Conservation (phyloP, 495 filamentous ascomycete genomes). For the Lepraria neglecta region DNA sequence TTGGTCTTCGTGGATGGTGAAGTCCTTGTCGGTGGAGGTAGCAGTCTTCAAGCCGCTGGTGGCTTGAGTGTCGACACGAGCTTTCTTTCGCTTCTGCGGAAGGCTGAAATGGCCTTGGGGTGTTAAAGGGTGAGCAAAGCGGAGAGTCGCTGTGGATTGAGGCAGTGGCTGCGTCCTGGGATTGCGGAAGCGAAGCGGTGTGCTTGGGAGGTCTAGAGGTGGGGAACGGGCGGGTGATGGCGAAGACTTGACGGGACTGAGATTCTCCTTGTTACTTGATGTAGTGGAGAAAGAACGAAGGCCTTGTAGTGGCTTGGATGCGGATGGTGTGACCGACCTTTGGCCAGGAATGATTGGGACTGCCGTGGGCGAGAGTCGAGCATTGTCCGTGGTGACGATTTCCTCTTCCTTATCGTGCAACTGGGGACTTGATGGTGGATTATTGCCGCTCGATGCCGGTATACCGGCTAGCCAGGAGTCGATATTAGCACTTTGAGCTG, state of each 20-base stretch:
- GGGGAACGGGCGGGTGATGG: not conserved
- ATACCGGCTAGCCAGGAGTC: constrained; percentile 12
- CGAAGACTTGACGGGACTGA: constrained; percentile 5
- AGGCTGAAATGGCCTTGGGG: constrained; percentile 15
- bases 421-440: not conserved
- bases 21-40: not conserved
- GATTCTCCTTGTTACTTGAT: constrained; percentile 24
- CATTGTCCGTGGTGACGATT: not conserved
- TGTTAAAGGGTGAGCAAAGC: constrained; percentile 8
- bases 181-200: constrained; percentile 10
- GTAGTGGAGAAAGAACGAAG: not conserved
- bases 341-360: not conserved
- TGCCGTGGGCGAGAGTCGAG: not conserved
- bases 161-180: not conserved
- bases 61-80: not conserved
- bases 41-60: not conserved
- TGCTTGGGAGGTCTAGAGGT: not conserved
- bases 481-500: not conserved
- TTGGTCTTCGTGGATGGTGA: constrained; percentile 19
- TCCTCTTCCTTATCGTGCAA: not conserved
- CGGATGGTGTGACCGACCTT: not conserved
- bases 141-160: constrained; percentile 1
- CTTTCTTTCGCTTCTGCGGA: constrained; percentile 16
- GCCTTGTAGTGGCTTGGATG: not conserved
- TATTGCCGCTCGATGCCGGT: not conserved